Evolutionary conservation across 2,329 filamentous ascomycete genomes (phyloP), one percentile per base, ranked within the genome.

Genomic region (Neofusicoccum sp.): DNA sequence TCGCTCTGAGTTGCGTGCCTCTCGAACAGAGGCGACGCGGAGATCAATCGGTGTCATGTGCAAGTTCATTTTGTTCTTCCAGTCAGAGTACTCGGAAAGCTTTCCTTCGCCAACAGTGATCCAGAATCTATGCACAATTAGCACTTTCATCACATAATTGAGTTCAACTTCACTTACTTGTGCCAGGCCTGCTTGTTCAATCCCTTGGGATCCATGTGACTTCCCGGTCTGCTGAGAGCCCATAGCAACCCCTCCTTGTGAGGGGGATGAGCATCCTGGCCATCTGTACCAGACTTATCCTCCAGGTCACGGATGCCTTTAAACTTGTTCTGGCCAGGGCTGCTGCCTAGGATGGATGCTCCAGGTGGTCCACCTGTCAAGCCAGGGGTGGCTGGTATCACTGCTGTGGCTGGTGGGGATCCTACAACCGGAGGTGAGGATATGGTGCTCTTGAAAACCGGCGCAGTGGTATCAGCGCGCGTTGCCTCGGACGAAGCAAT

Each of bases 11-110:
- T 96, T 97, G 29, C 95, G 89, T 44, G 96, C 94, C 79, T 99
- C 95, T 63, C 95, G 88, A 14, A 99, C 96, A 14, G 95, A 98
- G 8, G 95, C 95, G 87, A 98, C 95, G 39, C 95, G 90, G 49
- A 99, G 82, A 76, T 99, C 96, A 67, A 99, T 98, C 0, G 95
- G 95, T 1, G 98, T 95, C 87, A 97, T 98, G 75, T 99, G 96
- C 31, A 98, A 82, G 76, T 99, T 95, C 29, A 99, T 85, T 75
- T 88, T 94, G 75, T 99, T 92, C 78, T 99, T 99, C 95, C 95
- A 99, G 76, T 99, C 98, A 74, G 93, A 97, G 78, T 99, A 99
- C 74, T 99, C 95, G 1, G 94, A 97, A 14, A 99, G 84, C 74
- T 95, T 97, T 29, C 95, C 95, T 77, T 97, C 93, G 74, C 98